Percentiles rank a stretch among this genome's conserved stretches.
Evolutionary conservation across 805 yeast genomes (phyloP).

Genomic region (Ogataea dorogensis): DNA sequence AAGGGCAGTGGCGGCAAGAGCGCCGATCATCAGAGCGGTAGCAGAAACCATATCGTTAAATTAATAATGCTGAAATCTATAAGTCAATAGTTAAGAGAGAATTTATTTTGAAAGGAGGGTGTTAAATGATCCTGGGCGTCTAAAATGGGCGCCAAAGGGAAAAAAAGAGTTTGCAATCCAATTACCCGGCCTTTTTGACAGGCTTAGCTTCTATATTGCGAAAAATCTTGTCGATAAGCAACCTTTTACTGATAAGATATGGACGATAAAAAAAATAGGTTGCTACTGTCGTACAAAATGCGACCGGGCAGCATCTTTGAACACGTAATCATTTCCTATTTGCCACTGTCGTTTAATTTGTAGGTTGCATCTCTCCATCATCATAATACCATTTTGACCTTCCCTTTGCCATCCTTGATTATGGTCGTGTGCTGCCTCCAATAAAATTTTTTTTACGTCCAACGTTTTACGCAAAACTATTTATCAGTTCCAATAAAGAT

Average conservation of each 20-base stretch:
- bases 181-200: conserved; percentile 8
- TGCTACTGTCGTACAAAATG: no score
- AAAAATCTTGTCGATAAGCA: conserved; percentile 7
- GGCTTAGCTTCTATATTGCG: neutral
- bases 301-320: no score
- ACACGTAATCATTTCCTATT: no score
- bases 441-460: conserved; percentile 13
- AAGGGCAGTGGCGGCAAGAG: conserved; percentile 13
- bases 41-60: conserved; percentile 21
- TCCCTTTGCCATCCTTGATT: neutral
- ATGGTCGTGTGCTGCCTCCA: conserved; percentile 9
- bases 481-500: conserved; percentile 14
- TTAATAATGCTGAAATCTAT: conserved; percentile 6
- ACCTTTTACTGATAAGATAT: conserved; percentile 11
- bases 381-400: no score
- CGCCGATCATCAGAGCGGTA: conserved; percentile 15
- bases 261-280: conserved; percentile 3
- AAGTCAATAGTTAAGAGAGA: conserved; percentile 1
- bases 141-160: conserved; percentile 3
- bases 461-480: conserved; percentile 12
- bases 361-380: neutral
- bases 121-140: conserved; percentile 5
- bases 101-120: conserved; percentile 5
- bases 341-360: neutral
- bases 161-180: neutral